Evolutionary conservation across 2,329 filamentous ascomycete species (phyloP), one percentile per base, ranked within the genome.

Genomic region (Claviceps sp.): DNA sequence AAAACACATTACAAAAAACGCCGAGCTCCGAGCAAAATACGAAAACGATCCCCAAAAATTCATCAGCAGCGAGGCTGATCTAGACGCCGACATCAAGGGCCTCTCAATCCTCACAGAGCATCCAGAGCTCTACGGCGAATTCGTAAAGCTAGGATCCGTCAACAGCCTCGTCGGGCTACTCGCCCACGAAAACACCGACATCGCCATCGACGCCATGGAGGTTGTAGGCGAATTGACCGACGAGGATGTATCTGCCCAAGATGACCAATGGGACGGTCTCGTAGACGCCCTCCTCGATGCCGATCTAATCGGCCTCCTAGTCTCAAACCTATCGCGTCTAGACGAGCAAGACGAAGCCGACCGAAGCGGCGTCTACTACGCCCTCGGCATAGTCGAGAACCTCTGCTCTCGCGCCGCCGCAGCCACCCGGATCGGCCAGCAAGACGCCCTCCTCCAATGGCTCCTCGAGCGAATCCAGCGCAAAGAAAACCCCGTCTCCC

Each of bases 161-260:
- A 78, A 70, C 4, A 90, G 84, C 51, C 68, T 98, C 49, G 88
- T 95, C 1, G 80, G 84, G 2, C 69, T 98, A 50, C 72, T 98
- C 48, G 85, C 91, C 16, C 93, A 98, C 65, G 93, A 98, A 61
- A 98, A 98, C 65, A 91, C 90, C 0, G 93, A 98, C 63, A 94
- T 98, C 57, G 89, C 93, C 11, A 95, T 97, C 60, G 87, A 85
- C 56, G 87, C 85, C 0, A 83, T 95, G 48, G 87, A 97, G 70
- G 87, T 96, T 47, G 80, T 98, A 49, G 84, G 81, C 52, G 93
- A 98, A 70, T 72, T 97, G 58, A 94, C 89, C 14, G 93, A 97
- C 61, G 90, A 98, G 64, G 91, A 97, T 62, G 88, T 95, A 2
- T 77, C 83, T 43, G 88, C 87, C 2, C 81, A 85, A 54, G 83